Base-by-base conservation (phyloP, 1,284 basidiomycete species). In the Irpex sp. region DNA sequence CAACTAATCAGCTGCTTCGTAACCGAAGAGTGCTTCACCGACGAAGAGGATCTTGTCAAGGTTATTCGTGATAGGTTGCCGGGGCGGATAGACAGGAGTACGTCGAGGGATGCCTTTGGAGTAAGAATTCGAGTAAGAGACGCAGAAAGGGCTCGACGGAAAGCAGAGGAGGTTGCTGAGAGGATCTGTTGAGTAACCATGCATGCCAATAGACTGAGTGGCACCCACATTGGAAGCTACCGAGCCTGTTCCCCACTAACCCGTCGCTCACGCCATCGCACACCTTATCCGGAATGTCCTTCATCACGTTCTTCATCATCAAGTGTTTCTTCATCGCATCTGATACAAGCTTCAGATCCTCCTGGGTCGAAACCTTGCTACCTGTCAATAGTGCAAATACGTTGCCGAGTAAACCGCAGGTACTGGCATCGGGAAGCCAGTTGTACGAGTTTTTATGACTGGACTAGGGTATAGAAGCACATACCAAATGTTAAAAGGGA, bases 291-390 rank as follows among this genome's bases (percentile, higher is more conserved):
- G 97, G 85, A 67, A 99, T 97, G 63, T 97, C 94, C 75, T 88
- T 93, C 6, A 97, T 97, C 2, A 99, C 97, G 71, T 99, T 99
- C 82, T 99, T 99, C 78, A 92, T 89, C 93, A 98, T 98, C 57
- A 99, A 82, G 75, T 98, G 97, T 67, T 96, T 92, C 74, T 97
- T 95, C 96, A 99, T 99, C 19, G 89, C 92, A 52, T 91, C 89
- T 26, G 99, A 76, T 0, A 97, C 94, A 4, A 96, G 96, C 66
- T 87, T 86, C 47, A 99, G 77, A 74, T 98, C 96, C 52, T 87
- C 82, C 63, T 92, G 84, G 0, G 92, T 93, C 54, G 99, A 80
- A 1, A 89, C 83, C 75, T 95, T 96, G 21, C 88, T 86, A 0
- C 91, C 93, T 0, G 93, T 96, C 65, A 99, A 78, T 34, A 93